phyloP scores from a whole-genome alignment of 306 rosid genomes.

The Quercus variabilis region DNA sequence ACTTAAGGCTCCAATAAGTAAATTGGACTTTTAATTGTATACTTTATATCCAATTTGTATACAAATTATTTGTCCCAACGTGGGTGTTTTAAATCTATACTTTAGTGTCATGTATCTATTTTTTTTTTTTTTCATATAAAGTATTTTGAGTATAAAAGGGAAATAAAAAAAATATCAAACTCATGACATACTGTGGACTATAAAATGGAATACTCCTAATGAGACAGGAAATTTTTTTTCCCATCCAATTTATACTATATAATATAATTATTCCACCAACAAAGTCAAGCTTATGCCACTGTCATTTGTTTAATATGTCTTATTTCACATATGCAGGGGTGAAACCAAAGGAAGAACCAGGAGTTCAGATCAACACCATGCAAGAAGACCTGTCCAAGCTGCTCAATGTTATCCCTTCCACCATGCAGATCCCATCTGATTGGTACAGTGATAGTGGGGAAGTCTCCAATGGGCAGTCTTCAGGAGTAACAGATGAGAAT shows the following conservation, averaged over 20 bases:
- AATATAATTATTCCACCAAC: not conserved
- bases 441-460: slow-evolving; percentile 45
- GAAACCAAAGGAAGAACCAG: slow-evolving; percentile 47
- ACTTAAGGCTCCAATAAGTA: too few species aligned
- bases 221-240: too few species aligned
- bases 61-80: too few species aligned
- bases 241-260: not conserved
- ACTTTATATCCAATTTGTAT: not conserved
- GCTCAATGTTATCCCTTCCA: slow-evolving; percentile 47
- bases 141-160: too few species aligned
- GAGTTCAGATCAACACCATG: slow-evolving; percentile 27
- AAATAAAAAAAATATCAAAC: too few species aligned
- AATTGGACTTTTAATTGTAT: not conserved
- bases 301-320: not conserved
- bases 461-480: slow-evolving; percentile 42
- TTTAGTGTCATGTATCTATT: too few species aligned
- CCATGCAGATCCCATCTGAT: slow-evolving; percentile 27
- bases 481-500: slow-evolving; percentile 37
- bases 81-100: too few species aligned
- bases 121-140: too few species aligned
- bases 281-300: not conserved
- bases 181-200: too few species aligned
- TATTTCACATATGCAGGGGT: slow-evolving; percentile 28
- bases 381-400: slow-evolving; percentile 60
- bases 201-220: too few species aligned